Evolutionary conservation across 495 filamentous ascomycete genomes (phyloP), one percentile per base, ranked within the genome.

Genomic region (Talaromyces adpressus): DNA sequence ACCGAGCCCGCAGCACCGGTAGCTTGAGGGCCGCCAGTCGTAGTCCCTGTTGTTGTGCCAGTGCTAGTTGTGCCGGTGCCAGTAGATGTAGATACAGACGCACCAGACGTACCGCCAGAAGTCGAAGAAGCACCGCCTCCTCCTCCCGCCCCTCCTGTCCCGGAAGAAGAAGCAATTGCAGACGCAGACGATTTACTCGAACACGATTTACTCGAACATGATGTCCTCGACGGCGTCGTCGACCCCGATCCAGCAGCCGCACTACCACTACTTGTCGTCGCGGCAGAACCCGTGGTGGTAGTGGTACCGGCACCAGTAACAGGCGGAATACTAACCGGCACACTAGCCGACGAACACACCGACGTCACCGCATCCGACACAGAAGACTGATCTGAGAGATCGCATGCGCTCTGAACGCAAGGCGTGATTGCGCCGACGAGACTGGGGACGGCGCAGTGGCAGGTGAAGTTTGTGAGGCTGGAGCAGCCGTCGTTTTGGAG

Each of bases 391-490:
- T 80, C 79, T 0, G 66, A 27, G 11, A 66, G 29, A 16, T 62
- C 62, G 69, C 79, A 83, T 14, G 69, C 70, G 63, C 73, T 71
- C 68, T 80, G 56, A 11, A 82, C 76, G 57, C 81, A 83, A 22
- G 81, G 79, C 34, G 73, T 75, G 57, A 81, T 72, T 25, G 57
- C 58, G 62, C 62, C 58, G 53, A 81, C 70, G 27, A 83, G 72
- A 8, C 67, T 57, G 52, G 75, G 66, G 67, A 81, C 80, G 67
- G 76, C 69, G 69, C 81, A 83, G 70, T 83, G 81, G 69, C 81
- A 83, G 61, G 73, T 73, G 64, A 83, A 83, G 70, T 83, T 79
- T 51, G 70, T 75, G 49, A 82, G 63, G 23, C 36, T 18, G 16
- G 70, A 65, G 71, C 81, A 83, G 61, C 79, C 79, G 66, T 82